Evolutionary conservation across 257 asterid species (phyloP).

Genomic region (Capsicum chinense): DNA sequence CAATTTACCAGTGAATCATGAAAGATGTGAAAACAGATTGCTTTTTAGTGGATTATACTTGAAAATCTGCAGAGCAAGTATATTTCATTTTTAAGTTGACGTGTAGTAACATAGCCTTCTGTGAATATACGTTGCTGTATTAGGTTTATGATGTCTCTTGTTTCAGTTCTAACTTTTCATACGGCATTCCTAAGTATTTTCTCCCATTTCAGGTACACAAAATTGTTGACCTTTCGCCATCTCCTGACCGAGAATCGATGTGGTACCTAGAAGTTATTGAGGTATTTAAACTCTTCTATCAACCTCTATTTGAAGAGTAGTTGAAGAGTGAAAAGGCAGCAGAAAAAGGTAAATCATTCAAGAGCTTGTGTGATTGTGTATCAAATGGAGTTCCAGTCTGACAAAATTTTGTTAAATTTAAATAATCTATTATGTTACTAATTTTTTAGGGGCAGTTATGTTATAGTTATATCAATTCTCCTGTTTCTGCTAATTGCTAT

Average conservation of each 20-base stretch:
- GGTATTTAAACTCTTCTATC: constrained; percentile 78
- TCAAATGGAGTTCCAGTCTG: background rate
- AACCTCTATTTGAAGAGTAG: constrained; percentile 55
- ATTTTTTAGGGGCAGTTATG: background rate
- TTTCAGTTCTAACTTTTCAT: background rate
- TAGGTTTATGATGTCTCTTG: background rate
- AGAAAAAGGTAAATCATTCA: background rate
- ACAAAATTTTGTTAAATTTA: background rate
- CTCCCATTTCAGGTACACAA: constrained; percentile 78
- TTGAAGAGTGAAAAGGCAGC: background rate
- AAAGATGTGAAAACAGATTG: background rate
- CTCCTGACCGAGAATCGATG: constrained; percentile 88
- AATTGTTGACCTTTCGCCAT: constrained; percentile 75
- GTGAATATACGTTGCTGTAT: background rate
- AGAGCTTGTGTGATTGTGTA: background rate
- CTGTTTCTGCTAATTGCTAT: background rate
- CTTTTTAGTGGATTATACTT: background rate
- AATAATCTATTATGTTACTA: background rate
- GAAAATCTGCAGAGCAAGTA: background rate
- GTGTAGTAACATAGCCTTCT: background rate
- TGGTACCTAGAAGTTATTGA: constrained; percentile 96
- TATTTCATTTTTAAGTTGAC: background rate
- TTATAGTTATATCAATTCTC: background rate
- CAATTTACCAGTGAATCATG: background rate
- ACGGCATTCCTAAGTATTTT: background rate